These are phyloP conservation scores for Quercus wislizeni DNA, from an alignment of 306 rosid genomes.

Conservation along the genomic window DNA sequence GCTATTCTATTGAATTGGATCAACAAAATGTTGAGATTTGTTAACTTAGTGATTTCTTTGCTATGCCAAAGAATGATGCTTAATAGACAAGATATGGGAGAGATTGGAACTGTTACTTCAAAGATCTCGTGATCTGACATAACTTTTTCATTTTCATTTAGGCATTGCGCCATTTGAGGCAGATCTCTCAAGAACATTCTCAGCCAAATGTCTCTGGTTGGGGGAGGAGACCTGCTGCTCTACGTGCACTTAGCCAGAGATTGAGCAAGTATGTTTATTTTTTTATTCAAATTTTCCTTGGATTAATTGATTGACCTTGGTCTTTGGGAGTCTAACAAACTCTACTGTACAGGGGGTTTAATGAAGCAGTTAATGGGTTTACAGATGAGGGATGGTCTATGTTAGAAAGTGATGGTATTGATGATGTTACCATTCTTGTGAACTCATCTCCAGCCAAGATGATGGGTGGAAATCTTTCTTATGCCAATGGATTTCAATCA, in stretches of 20 bases:
- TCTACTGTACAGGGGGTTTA: conserved; percentile 71
- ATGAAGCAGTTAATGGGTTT: conserved; percentile 95
- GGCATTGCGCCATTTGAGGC: conserved; percentile 92
- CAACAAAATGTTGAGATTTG: background rate
- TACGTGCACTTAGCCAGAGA: conserved; percentile 81
- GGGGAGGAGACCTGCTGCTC: conserved; percentile 95
- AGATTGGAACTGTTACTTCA: background rate
- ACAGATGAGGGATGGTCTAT: conserved; percentile 94
- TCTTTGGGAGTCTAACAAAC: background rate
- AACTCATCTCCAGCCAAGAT: conserved; percentile 87
- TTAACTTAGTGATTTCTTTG: background rate
- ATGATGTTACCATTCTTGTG: conserved; percentile 91
- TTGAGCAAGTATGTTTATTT: conserved; percentile 67
- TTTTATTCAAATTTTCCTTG: conserved; percentile 9
- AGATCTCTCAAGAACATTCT: conserved; percentile 94
- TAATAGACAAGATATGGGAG: background rate
- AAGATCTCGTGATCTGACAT: conserved; percentile 2
- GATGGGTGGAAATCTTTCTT: conserved; percentile 68
- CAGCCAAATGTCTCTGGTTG: conserved; percentile 89
- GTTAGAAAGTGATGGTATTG: conserved; percentile 92
- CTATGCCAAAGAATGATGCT: no score
- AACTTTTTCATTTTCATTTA: conserved; percentile 32
- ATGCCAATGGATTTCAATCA: conserved; percentile 73
- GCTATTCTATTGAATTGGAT: conserved; percentile 4
- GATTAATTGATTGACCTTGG: background rate